Evolutionary conservation across 345 rosid species (phyloP).

Genomic region (Brassica juncea): DNA sequence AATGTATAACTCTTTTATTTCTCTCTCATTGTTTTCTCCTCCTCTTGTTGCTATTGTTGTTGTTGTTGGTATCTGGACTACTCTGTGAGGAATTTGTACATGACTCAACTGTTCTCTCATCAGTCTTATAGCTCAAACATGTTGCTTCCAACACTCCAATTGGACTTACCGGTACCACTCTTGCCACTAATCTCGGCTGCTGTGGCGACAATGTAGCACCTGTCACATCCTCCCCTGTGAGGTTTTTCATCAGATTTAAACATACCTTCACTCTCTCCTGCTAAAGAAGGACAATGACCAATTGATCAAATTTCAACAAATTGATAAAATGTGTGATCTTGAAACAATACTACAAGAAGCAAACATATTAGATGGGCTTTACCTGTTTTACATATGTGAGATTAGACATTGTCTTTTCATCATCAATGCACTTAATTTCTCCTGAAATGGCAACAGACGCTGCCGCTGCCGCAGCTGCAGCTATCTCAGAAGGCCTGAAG

Average conservation of each 20-base stretch:
- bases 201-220: conserved; percentile 21
- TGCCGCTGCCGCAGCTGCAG: conserved; percentile 82
- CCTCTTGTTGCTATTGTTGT: conserved; percentile 43
- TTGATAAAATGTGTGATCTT: not conserved
- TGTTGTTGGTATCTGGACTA: conserved; percentile 37
- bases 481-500: conserved; percentile 76
- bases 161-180: conserved; percentile 55
- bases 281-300: conserved; percentile 21
- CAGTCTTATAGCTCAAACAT: conserved; percentile 73
- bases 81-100: conserved; percentile 59
- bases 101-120: conserved; percentile 63
- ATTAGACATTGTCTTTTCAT: conserved; percentile 42
- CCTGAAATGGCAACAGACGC: conserved; percentile 52
- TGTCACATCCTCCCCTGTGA: conserved; percentile 42
- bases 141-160: conserved; percentile 72
- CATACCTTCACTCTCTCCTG: conserved; percentile 67
- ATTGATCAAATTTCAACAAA: not conserved
- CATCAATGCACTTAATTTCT: conserved; percentile 44
- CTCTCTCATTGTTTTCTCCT: conserved; percentile 42
- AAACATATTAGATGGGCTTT: conserved; percentile 27
- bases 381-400: conserved; percentile 57
- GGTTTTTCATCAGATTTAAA: conserved; percentile 51
- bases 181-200: conserved; percentile 20
- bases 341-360: not conserved
- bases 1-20: conserved; percentile 18